Conservation (phyloP, 495 filamentous ascomycete genomes). For the Tuber aestivum region DNA sequence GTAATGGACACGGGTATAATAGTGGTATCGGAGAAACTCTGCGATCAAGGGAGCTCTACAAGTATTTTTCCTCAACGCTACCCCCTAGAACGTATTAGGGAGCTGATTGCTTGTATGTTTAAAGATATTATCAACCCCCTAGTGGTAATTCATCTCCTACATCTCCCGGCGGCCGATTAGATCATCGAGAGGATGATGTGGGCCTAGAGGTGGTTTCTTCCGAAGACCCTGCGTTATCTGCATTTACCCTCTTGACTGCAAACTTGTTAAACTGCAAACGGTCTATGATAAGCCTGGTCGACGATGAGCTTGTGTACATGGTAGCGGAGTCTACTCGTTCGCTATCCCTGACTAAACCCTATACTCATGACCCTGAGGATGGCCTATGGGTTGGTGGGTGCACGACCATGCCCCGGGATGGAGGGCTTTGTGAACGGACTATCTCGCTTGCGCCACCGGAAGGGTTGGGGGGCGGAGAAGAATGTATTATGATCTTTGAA, state of each 20-base stretch:
- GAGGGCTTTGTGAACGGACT: slow-evolving; percentile 51
- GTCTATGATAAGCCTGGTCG: slow-evolving; percentile 57
- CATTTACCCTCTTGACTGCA: slow-evolving; percentile 58
- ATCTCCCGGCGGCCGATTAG: not conserved
- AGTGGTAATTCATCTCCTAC: not conserved
- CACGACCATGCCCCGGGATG: slow-evolving; percentile 45
- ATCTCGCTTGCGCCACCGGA: slow-evolving; percentile 41
- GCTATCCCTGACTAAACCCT: slow-evolving; percentile 47
- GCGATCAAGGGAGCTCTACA: slow-evolving; percentile 42
- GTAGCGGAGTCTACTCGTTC: slow-evolving; percentile 59
- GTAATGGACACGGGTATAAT: slow-evolving; percentile 10
- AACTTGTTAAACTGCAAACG: slow-evolving; percentile 52
- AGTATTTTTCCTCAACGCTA: slow-evolving; percentile 25
- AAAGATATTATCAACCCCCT: slow-evolving; percentile 35
- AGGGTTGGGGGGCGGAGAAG: slow-evolving; percentile 37
- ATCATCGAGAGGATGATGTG: not conserved
- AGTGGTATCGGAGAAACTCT: slow-evolving; percentile 13
- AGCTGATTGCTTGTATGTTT: slow-evolving; percentile 4
- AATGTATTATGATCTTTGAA: slow-evolving; percentile 45
- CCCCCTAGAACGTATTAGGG: not conserved
- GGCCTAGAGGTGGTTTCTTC: slow-evolving; percentile 27
- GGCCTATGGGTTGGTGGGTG: slow-evolving; percentile 45
- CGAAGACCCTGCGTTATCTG: slow-evolving; percentile 57
- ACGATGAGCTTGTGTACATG: slow-evolving; percentile 55
- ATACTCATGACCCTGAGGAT: slow-evolving; percentile 44